Evolutionary conservation across 176 grass and related monocot species (phyloP), one percentile per base, ranked within the genome.

Genomic region (Elaeis guineensis): DNA sequence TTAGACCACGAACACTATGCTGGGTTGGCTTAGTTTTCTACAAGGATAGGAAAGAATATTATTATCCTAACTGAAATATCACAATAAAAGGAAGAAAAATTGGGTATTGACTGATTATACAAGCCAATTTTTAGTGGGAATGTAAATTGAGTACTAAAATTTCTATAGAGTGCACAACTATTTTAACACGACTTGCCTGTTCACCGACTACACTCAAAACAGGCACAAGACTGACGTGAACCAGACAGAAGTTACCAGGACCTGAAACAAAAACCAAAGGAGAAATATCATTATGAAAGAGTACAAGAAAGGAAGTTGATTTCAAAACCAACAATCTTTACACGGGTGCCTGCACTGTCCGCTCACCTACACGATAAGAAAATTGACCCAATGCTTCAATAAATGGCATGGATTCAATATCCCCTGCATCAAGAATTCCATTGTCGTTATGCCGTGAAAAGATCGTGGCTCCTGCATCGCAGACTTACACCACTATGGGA

Each of bases 21-120:
- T 98, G 93, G 16, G 93, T 98, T 55, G 93, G 93, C 64, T 98
- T 98, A 57, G 93, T 98, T 92, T 98, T 98, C 93, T 98, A 52
- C 21, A 76, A 25, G 66, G 73, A 74, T 62, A 50, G 49, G 50
- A 30, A 30, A 69, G 44, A 62, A 70, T 14, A 14, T 39, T 16
- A 71, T 77, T 44, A 14, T 44, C 35, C 35, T 12, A 44, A 44
- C 35, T 44, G 35, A 44, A 44, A 14, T 44, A 44, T 44, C 35
- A 44, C 35, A 9, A 44, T 44, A 12, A 12, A 11, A 14, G 35
- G 35, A 44, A 12, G 35, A 44, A 44, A 44, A 14, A 3, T 44
- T 9, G 6, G 11, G 11, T 44, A 44, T 44, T 44, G 35, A 44
- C 35, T 44, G 9, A 12, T 44, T 44, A 44, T 44, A 12, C 35